Evolutionary conservation across 2,329 filamentous ascomycete genomes (phyloP), one percentile per base, ranked within the genome.

Genomic region (Talaromyces sp.): DNA sequence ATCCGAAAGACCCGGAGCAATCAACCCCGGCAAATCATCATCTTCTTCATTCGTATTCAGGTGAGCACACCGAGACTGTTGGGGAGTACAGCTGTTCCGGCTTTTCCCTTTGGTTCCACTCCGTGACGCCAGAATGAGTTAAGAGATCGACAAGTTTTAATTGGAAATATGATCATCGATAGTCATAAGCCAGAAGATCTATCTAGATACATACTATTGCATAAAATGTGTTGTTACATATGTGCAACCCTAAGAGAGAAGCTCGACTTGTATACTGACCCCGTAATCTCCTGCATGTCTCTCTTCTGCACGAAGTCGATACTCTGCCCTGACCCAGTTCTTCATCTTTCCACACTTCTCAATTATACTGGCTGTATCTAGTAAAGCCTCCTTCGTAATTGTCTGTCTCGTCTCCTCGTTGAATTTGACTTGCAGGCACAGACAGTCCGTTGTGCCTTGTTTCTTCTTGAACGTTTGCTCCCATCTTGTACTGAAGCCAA

Each of bases 311-410:
- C 43, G 58, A 14, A 65, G 13, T 22, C 65, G 64, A 8, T 70
- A 65, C 27, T 60, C 67, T 68, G 22, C 69, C 63, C 59, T 67
- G 35, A 79, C 74, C 81, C 84, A 87, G 65, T 84, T 81, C 78
- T 87, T 88, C 74, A 81, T 83, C 78, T 88, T 88, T 0, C 86
- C 86, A 7, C 83, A 77, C 74, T 87, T 87, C 67, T 84, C 79
- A 39, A 71, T 78, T 72, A 47, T 76, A 70, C 24, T 79, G 68
- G 67, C 79, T 2, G 76, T 76, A 45, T 81, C 78, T 39, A 75
- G 77, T 16, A 83, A 72, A 65, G 78, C 76, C 5, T 71, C 66
- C 13, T 65, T 67, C 31, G 73, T 67, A 4, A 71, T 70, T 39
- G 75, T 72, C 3, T 75, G 76, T 58, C 79, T 76, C 8, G 75